Base-by-base conservation (phyloP, 768 basidiomycete species). In the Paxillus ammoniavirescens region DNA sequence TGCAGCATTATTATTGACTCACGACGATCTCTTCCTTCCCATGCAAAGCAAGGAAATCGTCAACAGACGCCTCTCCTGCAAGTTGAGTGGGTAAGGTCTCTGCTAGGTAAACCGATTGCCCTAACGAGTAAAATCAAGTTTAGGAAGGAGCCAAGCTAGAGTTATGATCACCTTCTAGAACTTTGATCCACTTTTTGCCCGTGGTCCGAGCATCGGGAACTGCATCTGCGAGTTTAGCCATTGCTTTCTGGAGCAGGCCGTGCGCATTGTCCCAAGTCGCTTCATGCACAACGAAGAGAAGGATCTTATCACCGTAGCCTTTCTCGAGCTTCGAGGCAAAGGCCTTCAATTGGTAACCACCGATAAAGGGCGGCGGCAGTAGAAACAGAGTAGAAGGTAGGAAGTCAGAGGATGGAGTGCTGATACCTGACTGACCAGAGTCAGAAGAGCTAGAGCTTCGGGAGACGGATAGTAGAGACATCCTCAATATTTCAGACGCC, bases 361-460 rank as follows among this genome's bases (percentile, higher is more conserved):
- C 8, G 35, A 68, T 37, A 3, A 63, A 55, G 21, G 31, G 31
- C 1, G 63, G 65, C n/a, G 57, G 28, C 17, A 71, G 63, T 4
- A 71, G 55, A 49, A 58, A 71, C n/a, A 49, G 14, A 53, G 50
- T 63, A 3, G 63, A 33, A 14, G 38, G 54, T 3, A 35, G 36
- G 2, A 58, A 65, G 42, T 71, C 69, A 37, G 65, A 69, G 9
- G 54, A 36, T 0, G 68, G 69, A 0, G 65, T 71, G 17, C 59
- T 67, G 3, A 42, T 33, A 17, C 57, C 60, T 10, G 65, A 65
- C 17, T 33, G 35, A 23, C 28, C 43, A 30, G 59, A 61, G 23
- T 49, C 55, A 28, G 67, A 61, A 12, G 41, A 49, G 42, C 55
- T 55, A 42, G 59, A 61, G 26, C 55, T 41, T 18, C 37, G 30